phyloP scores from a whole-genome alignment of 2,329 filamentous ascomycete genomes.

The Fulvia fulva region DNA sequence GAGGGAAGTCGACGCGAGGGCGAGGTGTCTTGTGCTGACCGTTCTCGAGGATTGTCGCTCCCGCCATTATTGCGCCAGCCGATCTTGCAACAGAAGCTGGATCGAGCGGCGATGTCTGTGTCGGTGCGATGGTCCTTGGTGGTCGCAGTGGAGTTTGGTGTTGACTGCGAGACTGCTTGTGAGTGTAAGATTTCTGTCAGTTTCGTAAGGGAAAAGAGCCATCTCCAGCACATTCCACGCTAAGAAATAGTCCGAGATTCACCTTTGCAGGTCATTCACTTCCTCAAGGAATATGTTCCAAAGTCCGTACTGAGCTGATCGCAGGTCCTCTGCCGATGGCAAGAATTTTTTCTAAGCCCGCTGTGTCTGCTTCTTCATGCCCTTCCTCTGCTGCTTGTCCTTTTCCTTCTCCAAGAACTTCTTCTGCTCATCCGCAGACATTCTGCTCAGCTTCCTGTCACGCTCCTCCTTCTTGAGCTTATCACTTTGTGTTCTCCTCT shows the following conservation, averaged over 20 bases:
- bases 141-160: not conserved
- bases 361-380: slow-evolving; percentile 58
- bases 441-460: slow-evolving; percentile 64
- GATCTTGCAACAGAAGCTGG: too few species aligned
- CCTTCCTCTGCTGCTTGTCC: slow-evolving; percentile 63
- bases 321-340: slow-evolving; percentile 32
- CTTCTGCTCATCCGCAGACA: slow-evolving; percentile 56
- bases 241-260: not conserved
- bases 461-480: slow-evolving; percentile 77
- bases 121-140: not conserved
- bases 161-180: not conserved
- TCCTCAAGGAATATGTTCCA: not conserved
- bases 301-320: not conserved
- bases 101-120: too few species aligned
- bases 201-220: not conserved
- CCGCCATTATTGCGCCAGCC: not conserved
- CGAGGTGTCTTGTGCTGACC: not conserved
- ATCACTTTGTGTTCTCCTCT: slow-evolving; percentile 51
- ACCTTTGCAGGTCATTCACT: not conserved
- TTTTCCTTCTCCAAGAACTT: slow-evolving; percentile 75
- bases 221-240: not conserved
- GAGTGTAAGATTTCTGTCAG: not conserved
- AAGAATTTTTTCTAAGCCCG: not conserved
- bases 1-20: not conserved
- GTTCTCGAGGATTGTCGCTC: not conserved